phyloP scores from a whole-genome alignment of 441 rosid genomes.

The Adansonia rubrostipa region DNA sequence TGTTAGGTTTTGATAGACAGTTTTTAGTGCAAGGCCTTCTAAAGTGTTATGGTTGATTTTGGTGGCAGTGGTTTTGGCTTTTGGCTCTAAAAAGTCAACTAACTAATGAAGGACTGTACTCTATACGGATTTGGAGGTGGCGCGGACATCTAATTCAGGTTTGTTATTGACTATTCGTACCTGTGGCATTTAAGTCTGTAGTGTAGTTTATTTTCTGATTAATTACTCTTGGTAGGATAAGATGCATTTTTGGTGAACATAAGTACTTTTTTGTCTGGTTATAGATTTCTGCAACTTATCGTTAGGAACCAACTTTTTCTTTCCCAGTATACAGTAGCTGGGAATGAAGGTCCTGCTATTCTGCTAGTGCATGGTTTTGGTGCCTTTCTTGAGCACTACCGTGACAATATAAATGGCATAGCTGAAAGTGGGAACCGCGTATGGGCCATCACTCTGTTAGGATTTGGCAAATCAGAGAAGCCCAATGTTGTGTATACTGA shows the following conservation, averaged over 20 bases:
- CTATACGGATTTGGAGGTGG: conserved; percentile 83
- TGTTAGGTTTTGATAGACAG: not conserved
- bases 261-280: not conserved
- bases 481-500: conserved; percentile 84
- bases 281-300: conserved; percentile 17
- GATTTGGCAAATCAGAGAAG: conserved; percentile 95
- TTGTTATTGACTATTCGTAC: conserved; percentile 23
- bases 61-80: conserved; percentile 84
- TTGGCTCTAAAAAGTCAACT: conserved; percentile 59
- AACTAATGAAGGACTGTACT: conserved; percentile 34
- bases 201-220: conserved; percentile 12
- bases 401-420: conserved; percentile 62
- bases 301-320: conserved; percentile 27
- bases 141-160: conserved; percentile 88
- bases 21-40: conserved; percentile 26
- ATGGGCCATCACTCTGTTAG: conserved; percentile 81
- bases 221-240: conserved; percentile 7
- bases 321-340: conserved; percentile 70
- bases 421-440: conserved; percentile 61
- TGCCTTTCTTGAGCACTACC: conserved; percentile 87
- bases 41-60: conserved; percentile 33
- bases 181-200: conserved; percentile 8
- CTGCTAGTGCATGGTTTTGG: conserved; percentile 97
- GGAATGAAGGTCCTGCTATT: conserved; percentile 69
- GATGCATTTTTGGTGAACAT: conserved; percentile 16